Conservation (phyloP, 495 filamentous ascomycete species). For the Saxophila tyrrhenica region DNA sequence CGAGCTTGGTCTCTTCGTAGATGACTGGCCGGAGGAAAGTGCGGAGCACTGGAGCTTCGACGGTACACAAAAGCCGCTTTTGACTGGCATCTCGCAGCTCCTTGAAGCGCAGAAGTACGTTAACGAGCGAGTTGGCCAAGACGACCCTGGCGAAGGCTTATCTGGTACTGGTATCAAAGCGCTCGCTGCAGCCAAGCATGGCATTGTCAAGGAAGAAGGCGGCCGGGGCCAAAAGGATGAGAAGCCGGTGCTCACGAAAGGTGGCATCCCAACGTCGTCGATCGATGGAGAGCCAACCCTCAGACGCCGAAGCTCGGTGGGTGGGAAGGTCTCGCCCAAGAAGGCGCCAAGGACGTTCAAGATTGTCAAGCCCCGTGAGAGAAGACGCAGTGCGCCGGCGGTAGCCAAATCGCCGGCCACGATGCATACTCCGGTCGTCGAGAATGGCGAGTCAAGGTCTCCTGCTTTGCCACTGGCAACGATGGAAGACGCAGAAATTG, state of each 20-base stretch:
- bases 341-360: constrained; percentile 11
- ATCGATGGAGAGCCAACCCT: constrained; percentile 19
- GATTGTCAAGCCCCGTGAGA: constrained; percentile 2
- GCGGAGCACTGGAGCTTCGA: constrained; percentile 56
- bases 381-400: not conserved
- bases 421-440: too few relatives aligned
- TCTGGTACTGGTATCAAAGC: constrained; percentile 35
- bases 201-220: constrained; percentile 2
- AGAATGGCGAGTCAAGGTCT: not conserved
- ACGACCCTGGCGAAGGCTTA: constrained; percentile 42
- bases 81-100: constrained; percentile 46
- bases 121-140: constrained; percentile 37
- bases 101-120: constrained; percentile 48
- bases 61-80: constrained; percentile 18
- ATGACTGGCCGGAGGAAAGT: constrained; percentile 43
- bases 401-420: not conserved
- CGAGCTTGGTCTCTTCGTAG: constrained; percentile 65
- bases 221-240: constrained; percentile 7
- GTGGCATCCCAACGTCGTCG: constrained; percentile 27
- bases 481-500: not conserved
- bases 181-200: constrained; percentile 12
- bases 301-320: constrained; percentile 5
- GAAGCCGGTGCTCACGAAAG: constrained; percentile 21
- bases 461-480: not conserved
- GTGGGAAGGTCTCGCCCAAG: not conserved